These are phyloP conservation scores for Pestalotiopsis sp. DNA, from an alignment of 2,329 filamentous ascomycete genomes.

Conservation along the genomic window DNA sequence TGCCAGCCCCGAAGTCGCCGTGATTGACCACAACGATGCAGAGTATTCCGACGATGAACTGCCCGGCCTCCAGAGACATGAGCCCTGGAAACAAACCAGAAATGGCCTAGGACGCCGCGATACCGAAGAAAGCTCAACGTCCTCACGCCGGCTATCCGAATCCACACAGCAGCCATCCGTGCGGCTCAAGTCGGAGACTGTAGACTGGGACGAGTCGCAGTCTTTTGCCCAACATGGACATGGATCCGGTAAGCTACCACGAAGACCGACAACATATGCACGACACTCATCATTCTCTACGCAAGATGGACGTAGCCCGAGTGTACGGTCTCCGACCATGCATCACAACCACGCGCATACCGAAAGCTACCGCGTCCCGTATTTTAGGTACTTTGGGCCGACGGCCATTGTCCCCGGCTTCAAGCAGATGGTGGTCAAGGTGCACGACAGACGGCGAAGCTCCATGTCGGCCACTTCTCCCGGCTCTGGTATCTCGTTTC, in stretches of 20 bases:
- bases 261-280: constrained; percentile 25
- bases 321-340: constrained; percentile 45
- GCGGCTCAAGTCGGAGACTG: constrained; percentile 29
- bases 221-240: constrained; percentile 19
- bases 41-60: constrained; percentile 36
- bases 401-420: constrained; percentile 91
- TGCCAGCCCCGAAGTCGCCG: constrained; percentile 5
- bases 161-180: constrained; percentile 24
- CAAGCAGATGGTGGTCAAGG: constrained; percentile 87
- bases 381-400: constrained; percentile 88
- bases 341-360: constrained; percentile 52
- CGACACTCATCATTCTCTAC: constrained; percentile 40
- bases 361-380: constrained; percentile 72
- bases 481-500: constrained; percentile 36
- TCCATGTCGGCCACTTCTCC: constrained; percentile 59
- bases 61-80: constrained; percentile 25
- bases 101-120: constrained; percentile 25
- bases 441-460: constrained; percentile 66
- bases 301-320: constrained; percentile 40
- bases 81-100: constrained; percentile 28
- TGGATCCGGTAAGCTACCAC: constrained; percentile 21
- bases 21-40: constrained; percentile 24
- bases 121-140: constrained; percentile 21
- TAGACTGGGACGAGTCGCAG: constrained; percentile 31
- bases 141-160: constrained; percentile 24